Percentiles rank a stretch among this genome's conserved stretches.
phyloP scores from a whole-genome alignment of 2,329 filamentous ascomycete genomes.

The Aspergillus uvarum region DNA sequence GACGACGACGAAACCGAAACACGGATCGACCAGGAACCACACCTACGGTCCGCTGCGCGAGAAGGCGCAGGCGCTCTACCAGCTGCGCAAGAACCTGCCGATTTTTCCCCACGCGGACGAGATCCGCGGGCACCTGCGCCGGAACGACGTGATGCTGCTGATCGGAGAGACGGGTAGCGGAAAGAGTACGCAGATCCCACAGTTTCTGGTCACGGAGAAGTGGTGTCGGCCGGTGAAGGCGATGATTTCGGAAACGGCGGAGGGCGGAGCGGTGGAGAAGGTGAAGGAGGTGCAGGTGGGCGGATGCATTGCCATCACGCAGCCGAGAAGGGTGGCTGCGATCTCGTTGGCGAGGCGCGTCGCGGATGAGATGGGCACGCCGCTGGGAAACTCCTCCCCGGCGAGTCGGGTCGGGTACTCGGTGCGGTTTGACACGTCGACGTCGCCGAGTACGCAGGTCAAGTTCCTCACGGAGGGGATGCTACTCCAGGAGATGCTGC shows the following conservation, averaged over 20 bases:
- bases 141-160: constrained; percentile 75
- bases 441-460: constrained; percentile 77
- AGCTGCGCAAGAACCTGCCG: constrained; percentile 67
- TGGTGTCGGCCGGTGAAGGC: constrained; percentile 71
- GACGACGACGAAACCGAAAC: constrained; percentile 3
- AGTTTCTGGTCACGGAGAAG: constrained; percentile 75
- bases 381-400: constrained; percentile 59
- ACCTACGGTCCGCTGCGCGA: constrained; percentile 39
- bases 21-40: constrained; percentile 24
- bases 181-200: constrained; percentile 94
- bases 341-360: constrained; percentile 88
- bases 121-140: constrained; percentile 64
- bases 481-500: constrained; percentile 87
- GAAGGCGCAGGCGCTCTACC: constrained; percentile 49
- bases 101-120: constrained; percentile 74
- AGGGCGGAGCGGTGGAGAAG: constrained; percentile 4
- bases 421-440: constrained; percentile 87
- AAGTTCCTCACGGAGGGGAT: constrained; percentile 97
- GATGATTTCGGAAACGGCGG: constrained; percentile 41
- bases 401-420: constrained; percentile 79
- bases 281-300: constrained; percentile 57
- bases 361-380: constrained; percentile 73
- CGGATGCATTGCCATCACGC: constrained; percentile 87
- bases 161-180: constrained; percentile 94
- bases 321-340: constrained; percentile 89